Percentiles rank a stretch among this genome's conserved stretches.
Conservation (phyloP, 768 basidiomycete genomes). For the Cytidiella melzeri region DNA sequence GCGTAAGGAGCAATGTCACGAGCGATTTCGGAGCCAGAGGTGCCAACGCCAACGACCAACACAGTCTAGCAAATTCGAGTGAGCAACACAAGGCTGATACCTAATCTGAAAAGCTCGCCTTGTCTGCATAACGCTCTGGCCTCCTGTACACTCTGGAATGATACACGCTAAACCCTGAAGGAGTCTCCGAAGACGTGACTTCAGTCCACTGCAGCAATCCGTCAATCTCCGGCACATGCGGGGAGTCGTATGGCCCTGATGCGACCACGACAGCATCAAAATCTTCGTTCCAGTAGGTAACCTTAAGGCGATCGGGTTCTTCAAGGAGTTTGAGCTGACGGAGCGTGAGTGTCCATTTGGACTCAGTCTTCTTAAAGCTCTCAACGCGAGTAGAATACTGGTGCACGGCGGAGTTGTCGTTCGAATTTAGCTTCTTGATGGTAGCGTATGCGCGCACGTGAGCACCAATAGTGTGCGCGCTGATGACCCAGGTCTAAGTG, state of each 20-base stretch:
- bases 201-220: constrained; percentile 27
- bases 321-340: background rate
- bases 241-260: constrained; percentile 27
- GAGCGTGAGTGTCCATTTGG: background rate
- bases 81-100: background rate
- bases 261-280: constrained; percentile 30
- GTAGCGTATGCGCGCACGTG: constrained; percentile 2
- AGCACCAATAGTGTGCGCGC: background rate
- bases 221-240: constrained; percentile 27
- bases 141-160: constrained; percentile 30
- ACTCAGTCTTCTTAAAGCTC: background rate
- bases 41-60: constrained; percentile 1
- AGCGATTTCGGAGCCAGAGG: constrained; percentile 3
- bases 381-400: constrained; percentile 5
- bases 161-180: constrained; percentile 10
- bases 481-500: constrained; percentile 1
- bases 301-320: constrained; percentile 12
- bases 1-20: constrained; percentile 2
- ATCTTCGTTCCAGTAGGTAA: constrained; percentile 25
- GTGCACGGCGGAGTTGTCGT: background rate
- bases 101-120: constrained; percentile 15
- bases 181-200: constrained; percentile 9
- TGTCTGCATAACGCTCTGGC: constrained; percentile 26
- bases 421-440: background rate
- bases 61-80: background rate